phyloP scores from a whole-genome alignment of 371 early-diverging fungal genomes.

The Rhizopus microsporus region DNA sequence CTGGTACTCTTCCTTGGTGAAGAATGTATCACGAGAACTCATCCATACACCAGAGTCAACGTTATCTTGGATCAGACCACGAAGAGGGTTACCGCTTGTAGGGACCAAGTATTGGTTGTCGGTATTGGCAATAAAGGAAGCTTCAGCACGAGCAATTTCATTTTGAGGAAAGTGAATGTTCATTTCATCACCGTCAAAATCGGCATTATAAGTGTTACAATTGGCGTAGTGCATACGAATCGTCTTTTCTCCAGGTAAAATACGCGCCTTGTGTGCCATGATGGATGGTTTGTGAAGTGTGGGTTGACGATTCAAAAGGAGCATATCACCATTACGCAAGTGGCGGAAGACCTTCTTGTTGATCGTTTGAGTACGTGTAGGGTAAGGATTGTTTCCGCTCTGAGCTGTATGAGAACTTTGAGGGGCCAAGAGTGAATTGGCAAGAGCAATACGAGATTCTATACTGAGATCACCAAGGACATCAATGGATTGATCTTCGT shows the following conservation, averaged over 20 bases:
- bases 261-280: conserved; percentile 98
- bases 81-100: conserved; percentile 97
- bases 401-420: conserved; percentile 59
- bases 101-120: conserved; percentile 98
- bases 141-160: conserved; percentile 96
- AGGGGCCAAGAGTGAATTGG: conserved; percentile 93
- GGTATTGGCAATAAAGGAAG: conserved; percentile 92
- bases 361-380: conserved; percentile 64
- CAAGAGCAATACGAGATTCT: conserved; percentile 93
- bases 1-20: conserved; percentile 90
- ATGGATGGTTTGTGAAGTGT: conserved; percentile 99
- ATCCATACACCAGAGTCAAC: conserved; percentile 97
- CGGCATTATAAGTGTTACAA: conserved; percentile 98
- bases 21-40: conserved; percentile 90
- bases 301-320: conserved; percentile 99
- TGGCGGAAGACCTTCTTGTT: conserved; percentile 98
- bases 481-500: conserved; percentile 91
- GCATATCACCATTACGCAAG: conserved; percentile 95
- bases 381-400: conserved; percentile 52
- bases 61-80: conserved; percentile 99
- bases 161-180: conserved; percentile 99
- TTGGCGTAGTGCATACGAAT: conserved; percentile 99
- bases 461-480: conserved; percentile 71
- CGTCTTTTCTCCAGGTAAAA: conserved; percentile 94
- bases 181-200: conserved; percentile 99